These are phyloP conservation scores for Dimocarpus longan DNA, from an alignment of 345 rosid genomes.

Conservation along the genomic window DNA sequence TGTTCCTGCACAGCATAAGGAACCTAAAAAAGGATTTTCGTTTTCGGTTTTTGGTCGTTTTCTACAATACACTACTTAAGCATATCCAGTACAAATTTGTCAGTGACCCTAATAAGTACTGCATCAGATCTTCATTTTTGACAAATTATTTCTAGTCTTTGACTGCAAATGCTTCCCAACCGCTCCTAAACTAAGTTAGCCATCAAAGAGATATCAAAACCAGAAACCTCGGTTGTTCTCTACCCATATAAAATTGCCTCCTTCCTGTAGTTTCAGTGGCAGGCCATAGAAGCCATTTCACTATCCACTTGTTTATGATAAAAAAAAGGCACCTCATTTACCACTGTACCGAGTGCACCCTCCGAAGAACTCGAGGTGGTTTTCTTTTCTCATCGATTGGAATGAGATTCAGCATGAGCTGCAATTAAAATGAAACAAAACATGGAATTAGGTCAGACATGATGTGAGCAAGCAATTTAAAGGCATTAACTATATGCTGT, in stretches of 20 bases:
- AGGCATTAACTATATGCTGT: neutral
- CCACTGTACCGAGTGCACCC: slow-evolving; percentile 47
- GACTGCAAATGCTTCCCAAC: neutral
- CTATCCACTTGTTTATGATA: neutral
- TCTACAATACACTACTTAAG: neutral
- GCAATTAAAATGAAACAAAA: slow-evolving; percentile 16
- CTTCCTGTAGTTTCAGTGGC: neutral
- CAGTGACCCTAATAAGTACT: neutral
- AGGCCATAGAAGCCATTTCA: neutral
- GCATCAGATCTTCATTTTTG: neutral
- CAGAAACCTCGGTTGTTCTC: neutral
- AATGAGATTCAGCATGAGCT: slow-evolving; percentile 55
- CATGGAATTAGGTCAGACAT: too few relatives aligned
- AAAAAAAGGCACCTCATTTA: slow-evolving; percentile 11
- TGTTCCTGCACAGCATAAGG: neutral
- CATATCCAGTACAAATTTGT: slow-evolving; percentile 9
- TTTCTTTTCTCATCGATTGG: slow-evolving; percentile 47
- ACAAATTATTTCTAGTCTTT: neutral
- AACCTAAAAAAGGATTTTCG: neutral
- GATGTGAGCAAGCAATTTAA: neutral
- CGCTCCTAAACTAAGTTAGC: slow-evolving; percentile 6
- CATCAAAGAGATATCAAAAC: neutral
- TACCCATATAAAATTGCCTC: neutral
- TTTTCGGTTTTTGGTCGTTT: neutral
- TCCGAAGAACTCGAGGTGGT: slow-evolving; percentile 40